Base-by-base conservation (phyloP, 2,329 filamentous ascomycete genomes). In the Paraphaeosphaeria sporulosa region DNA sequence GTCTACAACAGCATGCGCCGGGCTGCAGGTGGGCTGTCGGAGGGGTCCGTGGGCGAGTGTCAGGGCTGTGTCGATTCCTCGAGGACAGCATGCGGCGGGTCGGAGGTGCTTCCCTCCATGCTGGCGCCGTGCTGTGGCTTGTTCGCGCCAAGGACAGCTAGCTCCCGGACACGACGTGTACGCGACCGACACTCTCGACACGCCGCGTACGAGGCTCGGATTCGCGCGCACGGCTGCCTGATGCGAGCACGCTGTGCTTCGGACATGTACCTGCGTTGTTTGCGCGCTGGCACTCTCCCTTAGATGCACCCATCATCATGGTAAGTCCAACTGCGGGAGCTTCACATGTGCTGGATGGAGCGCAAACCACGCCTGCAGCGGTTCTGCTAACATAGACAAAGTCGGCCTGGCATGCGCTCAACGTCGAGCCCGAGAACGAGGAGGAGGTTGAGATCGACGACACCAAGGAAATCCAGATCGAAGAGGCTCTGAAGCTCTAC, bases 381-480 rank as follows among this genome's bases (percentile, higher is more conserved):
- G 40, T 27, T 27, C 5, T 13, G 38, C 38, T 57, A 19, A 57
- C 38, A 12, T 19, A 21, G 27, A 40, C 58, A 36, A 60, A 79
- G 77, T 75, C 77, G 40, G 85, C 87, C 70, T 98, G 96, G 81
- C 88, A 90, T 71, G 92, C 94, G 55, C 89, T 97, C 78, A 99
- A 99, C 76, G 87, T 98, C 79, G 94, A 97, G 79, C 91, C 92
- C 10, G 95, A 97, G 80, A 92, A 96, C 73, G 92, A 92, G 59
- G 83, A 90, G 65, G 93, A 97, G 74, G 92, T 96, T 70, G 94
- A 97, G 79, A 83, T 97, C 72, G 95, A 99, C 76, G 93, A 95
- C 71, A 97, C 94, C 36, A 95, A 94, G 76, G 94, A 98, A 78
- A 89, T 99, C 55, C 94, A 97, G 84, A 94, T 98, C 72, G 95